These are phyloP conservation scores for Brassica hybrid DNA, from an alignment of 441 rosid genomes.

Conservation along the genomic window DNA sequence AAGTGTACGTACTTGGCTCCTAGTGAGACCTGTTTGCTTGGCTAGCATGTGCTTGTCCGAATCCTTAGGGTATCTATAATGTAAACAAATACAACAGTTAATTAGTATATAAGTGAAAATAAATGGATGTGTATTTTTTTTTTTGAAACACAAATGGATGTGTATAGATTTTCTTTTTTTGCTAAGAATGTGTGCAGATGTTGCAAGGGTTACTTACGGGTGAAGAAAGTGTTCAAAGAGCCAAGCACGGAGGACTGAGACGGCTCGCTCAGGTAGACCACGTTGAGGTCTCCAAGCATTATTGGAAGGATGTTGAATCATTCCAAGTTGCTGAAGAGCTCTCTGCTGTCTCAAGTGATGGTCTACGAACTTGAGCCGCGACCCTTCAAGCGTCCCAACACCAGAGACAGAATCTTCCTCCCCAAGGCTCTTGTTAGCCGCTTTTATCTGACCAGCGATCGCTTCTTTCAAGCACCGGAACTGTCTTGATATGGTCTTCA, in stretches of 20 bases:
- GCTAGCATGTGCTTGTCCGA: conserved; percentile 78
- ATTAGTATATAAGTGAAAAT: background rate
- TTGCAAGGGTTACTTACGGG: conserved; percentile 52
- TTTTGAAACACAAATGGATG: no score
- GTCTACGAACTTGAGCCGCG: conserved; percentile 77
- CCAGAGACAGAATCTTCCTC: conserved; percentile 60
- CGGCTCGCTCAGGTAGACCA: conserved; percentile 75
- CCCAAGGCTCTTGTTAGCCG: conserved; percentile 78
- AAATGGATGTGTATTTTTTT: no score
- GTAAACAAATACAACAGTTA: conserved; percentile 6
- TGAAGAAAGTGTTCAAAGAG: conserved; percentile 84
- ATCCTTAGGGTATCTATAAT: conserved; percentile 72
- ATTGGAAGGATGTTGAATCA: conserved; percentile 78
- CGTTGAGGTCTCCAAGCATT: conserved; percentile 92
- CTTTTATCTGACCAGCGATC: conserved; percentile 64
- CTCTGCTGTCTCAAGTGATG: conserved; percentile 92
- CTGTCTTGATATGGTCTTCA: conserved; percentile 79
- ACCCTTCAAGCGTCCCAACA: conserved; percentile 68
- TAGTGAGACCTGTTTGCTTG: conserved; percentile 75
- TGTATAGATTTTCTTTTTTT: no score
- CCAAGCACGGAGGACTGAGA: conserved; percentile 81
- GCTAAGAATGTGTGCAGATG: no score
- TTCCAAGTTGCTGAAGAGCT: conserved; percentile 85
- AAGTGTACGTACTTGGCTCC: conserved; percentile 61
- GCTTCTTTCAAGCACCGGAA: conserved; percentile 76